Percentiles rank a stretch among this genome's conserved stretches.
Conservation (phyloP, 1,284 basidiomycete species). For the Malassezia brasiliensis region DNA sequence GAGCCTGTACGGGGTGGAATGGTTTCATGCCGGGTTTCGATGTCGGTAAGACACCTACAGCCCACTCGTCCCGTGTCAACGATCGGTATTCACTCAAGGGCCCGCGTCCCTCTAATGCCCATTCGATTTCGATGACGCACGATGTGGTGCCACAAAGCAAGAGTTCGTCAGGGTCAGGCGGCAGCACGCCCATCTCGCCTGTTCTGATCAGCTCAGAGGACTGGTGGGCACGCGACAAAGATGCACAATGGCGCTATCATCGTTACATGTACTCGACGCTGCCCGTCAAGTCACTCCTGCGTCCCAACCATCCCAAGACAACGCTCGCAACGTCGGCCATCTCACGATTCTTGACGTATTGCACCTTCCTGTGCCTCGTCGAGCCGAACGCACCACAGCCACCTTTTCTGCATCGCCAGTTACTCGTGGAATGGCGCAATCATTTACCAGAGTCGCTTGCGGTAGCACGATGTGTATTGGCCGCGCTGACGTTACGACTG, state of each 20-base stretch:
- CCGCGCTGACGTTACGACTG: slow-evolving; percentile 9
- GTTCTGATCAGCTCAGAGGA: slow-evolving; percentile 10
- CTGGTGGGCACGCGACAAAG: slow-evolving; percentile 1
- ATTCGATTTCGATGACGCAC: too few species aligned
- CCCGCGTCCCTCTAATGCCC: not conserved
- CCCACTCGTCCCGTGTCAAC: not conserved
- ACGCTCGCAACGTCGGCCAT: slow-evolving; percentile 2
- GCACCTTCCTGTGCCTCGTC: slow-evolving; percentile 6
- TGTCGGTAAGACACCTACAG: slow-evolving; percentile 11
- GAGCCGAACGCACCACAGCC: slow-evolving; percentile 17
- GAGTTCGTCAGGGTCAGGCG: not conserved
- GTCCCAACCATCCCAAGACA: not conserved
- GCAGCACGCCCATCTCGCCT: not conserved
- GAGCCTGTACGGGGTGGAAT: slow-evolving; percentile 24
- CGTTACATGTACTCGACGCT: not conserved
- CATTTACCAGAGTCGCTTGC: slow-evolving; percentile 6
- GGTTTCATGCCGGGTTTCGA: slow-evolving; percentile 8
- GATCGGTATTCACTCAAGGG: not conserved
- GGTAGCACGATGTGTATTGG: slow-evolving; percentile 4
- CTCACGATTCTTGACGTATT: slow-evolving; percentile 12
- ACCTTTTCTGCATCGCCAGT: slow-evolving; percentile 13
- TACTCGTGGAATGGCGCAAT: slow-evolving; percentile 7
- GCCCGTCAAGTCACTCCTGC: not conserved
- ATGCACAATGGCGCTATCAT: slow-evolving; percentile 11
- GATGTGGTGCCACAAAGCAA: not conserved